These are phyloP conservation scores for Urochloa ruziziensis DNA, from an alignment of 176 grass and related monocot species.

Conservation along the genomic window DNA sequence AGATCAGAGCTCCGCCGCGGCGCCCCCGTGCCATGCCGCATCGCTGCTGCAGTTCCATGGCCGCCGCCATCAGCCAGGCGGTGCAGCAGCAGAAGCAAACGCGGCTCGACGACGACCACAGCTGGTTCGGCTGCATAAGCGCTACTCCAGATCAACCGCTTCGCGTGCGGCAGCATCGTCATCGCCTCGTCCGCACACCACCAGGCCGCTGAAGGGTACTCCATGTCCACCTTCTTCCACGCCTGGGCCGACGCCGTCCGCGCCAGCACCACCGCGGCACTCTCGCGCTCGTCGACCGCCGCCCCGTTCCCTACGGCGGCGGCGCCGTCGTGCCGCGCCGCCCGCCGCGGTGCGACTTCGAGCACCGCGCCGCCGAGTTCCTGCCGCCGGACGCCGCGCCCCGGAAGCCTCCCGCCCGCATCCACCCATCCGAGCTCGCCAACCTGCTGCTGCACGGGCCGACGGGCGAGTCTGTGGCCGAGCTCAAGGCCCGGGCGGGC, in stretches of 20 bases:
- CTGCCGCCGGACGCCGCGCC: neutral
- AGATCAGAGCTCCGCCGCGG: too few relatives aligned
- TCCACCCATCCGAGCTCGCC: slow-evolving; percentile 19
- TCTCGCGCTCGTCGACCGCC: neutral
- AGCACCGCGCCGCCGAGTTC: slow-evolving; percentile 56
- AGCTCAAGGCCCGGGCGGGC: slow-evolving; percentile 22
- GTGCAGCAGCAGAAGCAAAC: too few relatives aligned
- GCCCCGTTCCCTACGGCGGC: slow-evolving; percentile 11
- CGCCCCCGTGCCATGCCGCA: too few relatives aligned
- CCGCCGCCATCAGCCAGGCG: too few relatives aligned
- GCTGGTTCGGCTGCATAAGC: too few relatives aligned
- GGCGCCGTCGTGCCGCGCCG: slow-evolving; percentile 21
- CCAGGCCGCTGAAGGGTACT: slow-evolving; percentile 48
- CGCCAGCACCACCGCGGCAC: neutral
- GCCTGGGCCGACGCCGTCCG: slow-evolving; percentile 43
- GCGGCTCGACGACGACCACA: too few relatives aligned
- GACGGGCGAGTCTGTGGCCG: slow-evolving; percentile 29
- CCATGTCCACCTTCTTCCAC: slow-evolving; percentile 48
- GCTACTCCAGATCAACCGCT: slow-evolving; percentile 62
- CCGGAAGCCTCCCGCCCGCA: neutral
- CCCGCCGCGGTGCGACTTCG: slow-evolving; percentile 43
- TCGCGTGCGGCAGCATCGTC: slow-evolving; percentile 47
- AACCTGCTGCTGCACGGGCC: slow-evolving; percentile 45
- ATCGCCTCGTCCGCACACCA: slow-evolving; percentile 41
- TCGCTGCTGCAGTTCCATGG: too few relatives aligned